Base-by-base conservation (phyloP, 352 stramenopile genomes). In the Pythium periplocum region DNA sequence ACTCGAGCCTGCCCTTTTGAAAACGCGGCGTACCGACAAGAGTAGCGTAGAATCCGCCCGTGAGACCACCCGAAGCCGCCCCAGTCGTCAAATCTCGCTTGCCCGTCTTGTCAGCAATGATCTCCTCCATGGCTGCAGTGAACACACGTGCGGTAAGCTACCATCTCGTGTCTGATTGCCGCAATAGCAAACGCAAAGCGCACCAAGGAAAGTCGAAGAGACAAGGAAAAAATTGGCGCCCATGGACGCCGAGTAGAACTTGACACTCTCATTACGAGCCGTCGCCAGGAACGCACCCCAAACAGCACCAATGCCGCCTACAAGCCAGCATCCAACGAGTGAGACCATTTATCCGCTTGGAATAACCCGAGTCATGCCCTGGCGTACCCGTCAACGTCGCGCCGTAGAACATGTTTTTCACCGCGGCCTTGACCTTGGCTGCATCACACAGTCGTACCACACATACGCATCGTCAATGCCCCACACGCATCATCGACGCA, bases 151-250 rank as follows among this genome's bases (percentile, higher is more conserved):
- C 17, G 17, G 17, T 26, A 26, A 26, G 17, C 17, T 26, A 26
- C 17, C 17, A 26, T 26, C 17, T 26, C 17, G 17, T 26, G 17
- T 26, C 17, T 26, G 17, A 26, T 26, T 26, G 17, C 38, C n/a
- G n/a, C 48, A 48, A 26, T 26, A 26, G 17, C 17, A 26, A 26
- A 26, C 17, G 17, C 17, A 26, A 26, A 26, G 17, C 17, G 17
- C 40, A 90, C 82, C 74, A 42, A 92, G 90, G 60, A 88, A 94
- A n/a, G 84, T 90, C n/a, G 82, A 82, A 2, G 78, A 86, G 4
- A 90, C 51, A 42, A 94, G 54, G 57, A 91, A 90, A 45, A 94
- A 92, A 61, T 92, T 94, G 60, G 82, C 78, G 5, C 79, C 82
- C 75, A 94, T 90, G 30, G 82, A 90, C 8, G 84, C 77, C 12